These are phyloP conservation scores for Chytriomyces confervae DNA, from an alignment of 192 early-diverging fungal genomes.

Conservation along the genomic window DNA sequence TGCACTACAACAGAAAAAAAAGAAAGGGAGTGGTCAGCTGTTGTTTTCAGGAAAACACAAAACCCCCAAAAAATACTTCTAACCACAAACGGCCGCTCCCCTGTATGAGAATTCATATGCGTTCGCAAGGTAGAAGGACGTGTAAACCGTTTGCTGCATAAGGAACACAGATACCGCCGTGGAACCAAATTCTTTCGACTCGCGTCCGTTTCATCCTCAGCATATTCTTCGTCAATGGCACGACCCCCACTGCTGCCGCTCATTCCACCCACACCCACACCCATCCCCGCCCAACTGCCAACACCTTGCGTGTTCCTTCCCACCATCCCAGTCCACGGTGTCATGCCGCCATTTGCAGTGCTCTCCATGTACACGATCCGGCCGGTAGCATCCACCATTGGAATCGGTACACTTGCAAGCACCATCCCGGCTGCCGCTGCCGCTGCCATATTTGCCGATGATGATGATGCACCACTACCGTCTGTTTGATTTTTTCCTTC, in stretches of 20 bases:
- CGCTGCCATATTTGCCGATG: not conserved
- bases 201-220: not conserved
- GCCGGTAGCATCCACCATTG: constrained; percentile 1
- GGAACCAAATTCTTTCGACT: constrained; percentile 26
- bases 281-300: no score
- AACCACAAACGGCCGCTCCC: constrained; percentile 38
- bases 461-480: not conserved
- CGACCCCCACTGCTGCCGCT: not conserved
- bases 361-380: constrained; percentile 7
- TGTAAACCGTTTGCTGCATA: constrained; percentile 27
- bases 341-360: not conserved
- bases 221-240: not conserved
- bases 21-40: no score
- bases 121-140: constrained; percentile 21
- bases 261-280: not conserved
- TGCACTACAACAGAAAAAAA: constrained; percentile 16
- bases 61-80: no score
- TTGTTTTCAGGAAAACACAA: no score
- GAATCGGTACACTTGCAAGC: not conserved
- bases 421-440: not conserved
- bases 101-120: constrained; percentile 44
- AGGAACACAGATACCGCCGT: constrained; percentile 21
- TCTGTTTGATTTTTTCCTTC: not conserved
- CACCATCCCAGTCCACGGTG: not conserved
- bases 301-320: no score